Evolutionary conservation across 495 filamentous ascomycete species (phyloP), one percentile per base, ranked within the genome.

Genomic region (Polyplosphaeria fusca): DNA sequence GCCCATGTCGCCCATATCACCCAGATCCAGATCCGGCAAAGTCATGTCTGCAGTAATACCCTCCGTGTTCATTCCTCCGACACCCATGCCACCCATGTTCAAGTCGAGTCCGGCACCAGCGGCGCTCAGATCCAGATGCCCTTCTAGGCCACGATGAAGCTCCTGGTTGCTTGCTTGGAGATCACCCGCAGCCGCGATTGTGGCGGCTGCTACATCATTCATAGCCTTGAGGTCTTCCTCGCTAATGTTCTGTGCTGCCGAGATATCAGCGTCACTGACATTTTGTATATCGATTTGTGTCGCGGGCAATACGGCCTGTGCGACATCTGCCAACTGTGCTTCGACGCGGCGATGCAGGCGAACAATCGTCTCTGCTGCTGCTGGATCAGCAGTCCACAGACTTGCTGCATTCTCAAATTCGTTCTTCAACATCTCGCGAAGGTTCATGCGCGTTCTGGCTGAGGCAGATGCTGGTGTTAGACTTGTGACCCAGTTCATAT

Each of bases 301-400:
- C 14, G 42, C 43, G 4, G 32, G 53, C 1, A 66, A 28, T 0
- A 45, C 45, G 18, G 59, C 39, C 32, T 60, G 44, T 1, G 53
- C 51, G 13, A 57, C 32, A 27, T 38, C 24, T 2, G 30, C 48
- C 14, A 70, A 59, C 27, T 73, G 80, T 3, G 83, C 76, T 62
- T 91, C 86, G 4, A 95, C 88, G 18, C 86, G 81, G 1, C 88
- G 77, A 67, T 82, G 78, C 19, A 96, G 76, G 2, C 90, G 82
- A 2, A 94, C 84, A n/a, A 90, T 73, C 1, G 82, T 76, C 60
- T 89, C 83, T 0, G 89, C 89, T 39, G 80, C 74, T 0, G 72
- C 47, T 4, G 77, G 72, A 46, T 91, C 83, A 26, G 73, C 74
- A 53, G 84, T 82, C 9, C 84, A 78, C 0, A 86, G 66, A 18